phyloP scores from a whole-genome alignment of 108 stramenopile genomes.

The Parmales sp. region DNA sequence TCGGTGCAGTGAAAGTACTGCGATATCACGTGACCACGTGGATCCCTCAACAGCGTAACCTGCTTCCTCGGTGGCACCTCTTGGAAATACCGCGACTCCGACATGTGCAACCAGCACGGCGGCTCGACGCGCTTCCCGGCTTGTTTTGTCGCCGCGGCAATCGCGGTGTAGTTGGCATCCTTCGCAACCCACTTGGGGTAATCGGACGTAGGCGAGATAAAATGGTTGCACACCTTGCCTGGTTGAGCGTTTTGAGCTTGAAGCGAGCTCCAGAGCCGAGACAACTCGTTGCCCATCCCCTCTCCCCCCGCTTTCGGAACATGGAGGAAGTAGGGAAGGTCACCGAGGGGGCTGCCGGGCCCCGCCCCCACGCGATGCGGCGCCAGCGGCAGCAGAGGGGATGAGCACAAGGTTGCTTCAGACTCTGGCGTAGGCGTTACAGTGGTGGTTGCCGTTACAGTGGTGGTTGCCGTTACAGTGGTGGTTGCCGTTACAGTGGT shows the following conservation, averaged over 20 bases:
- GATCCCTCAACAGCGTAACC: not conserved
- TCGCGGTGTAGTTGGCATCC: not conserved
- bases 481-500: not conserved
- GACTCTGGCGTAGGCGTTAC: not conserved
- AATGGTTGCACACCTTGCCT: not conserved
- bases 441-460: not conserved
- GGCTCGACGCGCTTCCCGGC: not conserved
- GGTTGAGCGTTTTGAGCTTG: not conserved
- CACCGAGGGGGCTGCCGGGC: not conserved
- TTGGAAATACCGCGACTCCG: not conserved
- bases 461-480: not conserved
- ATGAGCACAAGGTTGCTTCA: not conserved
- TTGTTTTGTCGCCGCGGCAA: not conserved
- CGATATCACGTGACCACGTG: not conserved
- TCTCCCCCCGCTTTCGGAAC: not conserved
- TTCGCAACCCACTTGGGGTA: not conserved
- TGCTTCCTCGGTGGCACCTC: not conserved
- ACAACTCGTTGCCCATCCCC: not conserved
- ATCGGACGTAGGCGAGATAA: not conserved
- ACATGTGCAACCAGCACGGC: not conserved
- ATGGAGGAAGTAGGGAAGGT: conserved; percentile 4
- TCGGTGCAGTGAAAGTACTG: conserved; percentile 10
- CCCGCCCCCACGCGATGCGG: not conserved
- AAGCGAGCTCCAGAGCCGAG: not conserved
- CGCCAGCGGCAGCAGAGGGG: not conserved